Conservation (phyloP, 169 alveolate species). For the Eimeria praecox region DNA sequence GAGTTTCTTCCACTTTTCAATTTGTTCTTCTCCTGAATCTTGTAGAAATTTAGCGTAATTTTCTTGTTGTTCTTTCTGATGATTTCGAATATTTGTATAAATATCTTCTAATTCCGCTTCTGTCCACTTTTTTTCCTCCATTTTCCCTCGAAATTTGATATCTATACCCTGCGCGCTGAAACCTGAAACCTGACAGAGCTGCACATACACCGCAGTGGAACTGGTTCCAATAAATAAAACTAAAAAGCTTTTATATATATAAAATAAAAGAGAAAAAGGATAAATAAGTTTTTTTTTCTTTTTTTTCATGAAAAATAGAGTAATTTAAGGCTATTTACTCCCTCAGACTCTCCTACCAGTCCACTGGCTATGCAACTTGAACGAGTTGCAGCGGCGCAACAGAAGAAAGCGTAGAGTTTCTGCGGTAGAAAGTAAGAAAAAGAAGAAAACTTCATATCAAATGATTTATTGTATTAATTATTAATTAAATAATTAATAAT, state of each 20-base stretch:
- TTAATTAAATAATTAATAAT: too few relatives aligned
- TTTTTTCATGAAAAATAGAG: too few relatives aligned
- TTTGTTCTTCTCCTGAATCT: neutral
- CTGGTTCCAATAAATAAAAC: too few relatives aligned
- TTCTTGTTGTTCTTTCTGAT: neutral
- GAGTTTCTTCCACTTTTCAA: neutral
- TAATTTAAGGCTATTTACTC: neutral
- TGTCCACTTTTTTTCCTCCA: neutral
- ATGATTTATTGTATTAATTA: too few relatives aligned
- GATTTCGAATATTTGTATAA: neutral
- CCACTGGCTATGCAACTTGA: neutral
- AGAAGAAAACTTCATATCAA: too few relatives aligned
- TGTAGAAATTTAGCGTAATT: neutral
- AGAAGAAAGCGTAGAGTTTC: neutral
- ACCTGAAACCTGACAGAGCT: neutral
- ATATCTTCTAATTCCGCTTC: neutral
- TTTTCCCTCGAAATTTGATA: neutral
- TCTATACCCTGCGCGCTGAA: neutral
- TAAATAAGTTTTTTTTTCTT: too few relatives aligned
- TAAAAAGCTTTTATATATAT: too few relatives aligned
- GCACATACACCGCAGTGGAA: neutral
- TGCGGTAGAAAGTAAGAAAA: neutral
- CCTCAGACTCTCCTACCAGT: neutral
- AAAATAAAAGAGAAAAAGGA: too few relatives aligned
- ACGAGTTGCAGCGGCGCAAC: neutral